These are phyloP conservation scores for Cladorrhinum sp. DNA, from an alignment of 2,329 filamentous ascomycete species.

Conservation along the genomic window DNA sequence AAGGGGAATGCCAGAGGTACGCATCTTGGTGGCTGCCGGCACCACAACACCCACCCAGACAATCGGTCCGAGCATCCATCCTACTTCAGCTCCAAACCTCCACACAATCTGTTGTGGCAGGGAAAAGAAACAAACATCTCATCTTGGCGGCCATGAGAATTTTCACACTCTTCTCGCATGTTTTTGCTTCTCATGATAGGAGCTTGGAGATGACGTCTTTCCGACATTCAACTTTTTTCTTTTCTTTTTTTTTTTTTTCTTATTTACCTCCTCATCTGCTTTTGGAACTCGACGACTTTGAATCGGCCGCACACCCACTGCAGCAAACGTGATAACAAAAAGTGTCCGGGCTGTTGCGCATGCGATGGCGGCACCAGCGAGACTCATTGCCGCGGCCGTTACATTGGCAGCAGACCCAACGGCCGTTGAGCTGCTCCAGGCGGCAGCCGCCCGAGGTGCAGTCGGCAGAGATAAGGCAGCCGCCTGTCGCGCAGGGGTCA, in stretches of 20 bases:
- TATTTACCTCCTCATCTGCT: not conserved
- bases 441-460: slow-evolving; percentile 49
- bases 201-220: not conserved
- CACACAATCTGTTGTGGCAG: not conserved
- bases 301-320: slow-evolving; percentile 39
- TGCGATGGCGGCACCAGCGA: slow-evolving; percentile 44
- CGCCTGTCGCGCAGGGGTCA: slow-evolving; percentile 42
- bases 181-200: not conserved
- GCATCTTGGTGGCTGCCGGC: no score
- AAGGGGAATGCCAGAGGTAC: not conserved
- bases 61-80: not conserved
- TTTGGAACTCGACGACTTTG: slow-evolving; percentile 1
- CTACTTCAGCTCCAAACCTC: not conserved
- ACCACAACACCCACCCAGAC: not conserved
- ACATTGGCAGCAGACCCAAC: slow-evolving; percentile 52
- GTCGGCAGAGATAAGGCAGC: slow-evolving; percentile 43
- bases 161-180: not conserved
- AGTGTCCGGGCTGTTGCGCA: slow-evolving; percentile 46
- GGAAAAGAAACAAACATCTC: not conserved
- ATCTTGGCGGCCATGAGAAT: not conserved
- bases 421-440: slow-evolving; percentile 45
- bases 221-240: not conserved
- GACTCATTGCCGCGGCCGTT: slow-evolving; percentile 44
- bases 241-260: not conserved
- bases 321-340: slow-evolving; percentile 54